phyloP scores from a whole-genome alignment of 2,329 filamentous ascomycete species.

The Elsinoe necatrix region DNA sequence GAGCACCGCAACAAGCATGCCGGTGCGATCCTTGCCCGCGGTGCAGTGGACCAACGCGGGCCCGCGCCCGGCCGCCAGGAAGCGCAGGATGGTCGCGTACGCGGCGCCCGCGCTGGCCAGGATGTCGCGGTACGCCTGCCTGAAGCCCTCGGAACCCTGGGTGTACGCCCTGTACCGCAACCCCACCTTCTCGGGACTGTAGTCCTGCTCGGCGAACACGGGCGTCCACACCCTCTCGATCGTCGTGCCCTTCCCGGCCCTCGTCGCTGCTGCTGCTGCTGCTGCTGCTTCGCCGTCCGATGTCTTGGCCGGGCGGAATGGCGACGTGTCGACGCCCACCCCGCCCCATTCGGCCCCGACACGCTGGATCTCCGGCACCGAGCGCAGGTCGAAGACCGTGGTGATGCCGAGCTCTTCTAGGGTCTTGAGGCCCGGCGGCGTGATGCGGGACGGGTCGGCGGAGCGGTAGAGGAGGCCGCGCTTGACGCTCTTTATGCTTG shows the following conservation, averaged over 20 bases:
- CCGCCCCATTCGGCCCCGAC: conserved; percentile 30
- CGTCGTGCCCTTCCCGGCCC: conserved; percentile 29
- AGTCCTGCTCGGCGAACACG: conserved; percentile 55
- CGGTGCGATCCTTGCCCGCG: conserved; percentile 69
- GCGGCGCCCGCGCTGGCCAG: conserved; percentile 45
- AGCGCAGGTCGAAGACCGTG: conserved; percentile 61
- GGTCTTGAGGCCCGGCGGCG: conserved; percentile 43
- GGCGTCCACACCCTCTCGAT: conserved; percentile 52
- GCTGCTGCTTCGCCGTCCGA: too few relatives aligned
- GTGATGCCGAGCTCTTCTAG: conserved; percentile 51
- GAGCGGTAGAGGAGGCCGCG: conserved; percentile 55
- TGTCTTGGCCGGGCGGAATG: conserved; percentile 20
- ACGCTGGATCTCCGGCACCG: conserved; percentile 48
- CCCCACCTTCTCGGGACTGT: conserved; percentile 55
- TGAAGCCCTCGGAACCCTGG: conserved; percentile 51
- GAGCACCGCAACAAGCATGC: conserved; percentile 59
- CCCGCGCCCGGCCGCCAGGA: conserved; percentile 42
- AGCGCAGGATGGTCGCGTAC: conserved; percentile 52
- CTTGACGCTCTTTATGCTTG: conserved; percentile 40
- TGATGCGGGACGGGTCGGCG: conserved; percentile 55
- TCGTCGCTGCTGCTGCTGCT: too few relatives aligned
- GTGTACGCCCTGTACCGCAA: conserved; percentile 54
- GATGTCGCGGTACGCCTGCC: conserved; percentile 56
- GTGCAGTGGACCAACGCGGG: conserved; percentile 62
- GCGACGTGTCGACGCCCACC: conserved; percentile 22